Percentiles rank a stretch among this genome's conserved stretches.
These are phyloP conservation scores for Backusella parvicylindrica DNA, from an alignment of 192 early-diverging fungal species.

Conservation along the genomic window DNA sequence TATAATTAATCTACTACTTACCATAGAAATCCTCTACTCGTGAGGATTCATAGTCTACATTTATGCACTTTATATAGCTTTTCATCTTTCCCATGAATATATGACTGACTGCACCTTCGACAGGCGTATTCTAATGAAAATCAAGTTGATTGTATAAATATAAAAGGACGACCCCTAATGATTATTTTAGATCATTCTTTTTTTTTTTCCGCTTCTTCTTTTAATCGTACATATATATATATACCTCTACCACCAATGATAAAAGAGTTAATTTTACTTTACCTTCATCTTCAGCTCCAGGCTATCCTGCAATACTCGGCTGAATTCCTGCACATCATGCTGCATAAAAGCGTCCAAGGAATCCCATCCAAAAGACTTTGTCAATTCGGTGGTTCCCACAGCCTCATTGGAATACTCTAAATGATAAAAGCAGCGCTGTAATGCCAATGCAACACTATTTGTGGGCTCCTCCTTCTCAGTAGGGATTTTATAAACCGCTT, in stretches of 20 bases:
- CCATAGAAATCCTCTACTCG: slow-evolving; percentile 93
- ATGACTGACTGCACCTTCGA: slow-evolving; percentile 84
- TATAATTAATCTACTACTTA: too few species aligned
- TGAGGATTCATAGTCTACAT: slow-evolving; percentile 93
- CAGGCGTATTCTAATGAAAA: slow-evolving; percentile 65
- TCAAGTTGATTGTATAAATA: neutral
- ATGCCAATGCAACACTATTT: slow-evolving; percentile 83
- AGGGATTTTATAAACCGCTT: slow-evolving; percentile 89
- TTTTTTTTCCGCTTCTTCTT: neutral
- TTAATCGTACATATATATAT: neutral
- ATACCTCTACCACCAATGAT: too few species aligned
- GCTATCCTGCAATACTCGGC: slow-evolving; percentile 94
- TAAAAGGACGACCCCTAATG: neutral
- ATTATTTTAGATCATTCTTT: neutral
- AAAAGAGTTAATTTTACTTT: neutral
- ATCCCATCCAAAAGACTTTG: slow-evolving; percentile 98
- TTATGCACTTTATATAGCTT: slow-evolving; percentile 92
- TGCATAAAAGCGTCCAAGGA: slow-evolving; percentile 92
- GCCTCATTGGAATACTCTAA: slow-evolving; percentile 68
- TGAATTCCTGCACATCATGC: slow-evolving; percentile 98
- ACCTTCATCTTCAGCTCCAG: slow-evolving; percentile 98
- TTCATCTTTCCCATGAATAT: slow-evolving; percentile 97
- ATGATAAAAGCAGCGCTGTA: slow-evolving; percentile 94
- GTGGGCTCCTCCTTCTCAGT: slow-evolving; percentile 86
- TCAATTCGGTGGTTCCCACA: slow-evolving; percentile 92